Evolutionary conservation across 2,329 filamentous ascomycete species (phyloP).

Genomic region (Phialophora macrospora): DNA sequence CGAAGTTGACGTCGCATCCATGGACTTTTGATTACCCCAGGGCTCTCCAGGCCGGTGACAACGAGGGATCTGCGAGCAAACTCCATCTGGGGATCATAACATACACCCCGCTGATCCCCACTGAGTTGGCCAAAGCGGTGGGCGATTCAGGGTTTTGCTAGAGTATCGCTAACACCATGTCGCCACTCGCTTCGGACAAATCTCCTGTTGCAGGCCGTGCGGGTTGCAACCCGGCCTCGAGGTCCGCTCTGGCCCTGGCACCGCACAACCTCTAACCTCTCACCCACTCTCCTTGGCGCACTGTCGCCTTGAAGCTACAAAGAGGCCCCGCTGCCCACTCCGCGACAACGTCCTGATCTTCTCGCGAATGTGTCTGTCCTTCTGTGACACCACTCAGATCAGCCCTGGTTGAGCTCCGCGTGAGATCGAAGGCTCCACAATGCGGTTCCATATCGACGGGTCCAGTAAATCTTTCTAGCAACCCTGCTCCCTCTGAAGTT

Average conservation of each 20-base stretch:
- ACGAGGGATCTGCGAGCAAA: slow-evolving; percentile 8
- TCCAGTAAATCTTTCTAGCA: slow-evolving; percentile 22
- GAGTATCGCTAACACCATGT: neutral
- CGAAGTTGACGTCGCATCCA: neutral
- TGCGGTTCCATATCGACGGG: slow-evolving; percentile 36
- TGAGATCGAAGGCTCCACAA: slow-evolving; percentile 16
- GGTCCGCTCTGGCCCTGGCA: neutral
- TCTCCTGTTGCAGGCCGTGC: slow-evolving; percentile 14
- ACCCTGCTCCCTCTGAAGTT: too few species aligned
- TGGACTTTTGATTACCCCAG: slow-evolving; percentile 6
- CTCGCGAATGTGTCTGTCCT: slow-evolving; percentile 1
- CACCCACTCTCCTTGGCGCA: slow-evolving; percentile 1
- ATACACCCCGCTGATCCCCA: slow-evolving; percentile 10
- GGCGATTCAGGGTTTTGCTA: neutral
- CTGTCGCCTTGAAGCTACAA: slow-evolving; percentile 23
- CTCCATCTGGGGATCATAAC: slow-evolving; percentile 6
- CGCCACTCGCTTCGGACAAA: slow-evolving; percentile 21
- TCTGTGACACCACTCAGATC: neutral
- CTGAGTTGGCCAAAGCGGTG: slow-evolving; percentile 6
- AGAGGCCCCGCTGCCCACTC: slow-evolving; percentile 23
- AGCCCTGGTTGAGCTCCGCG: neutral
- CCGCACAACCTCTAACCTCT: neutral
- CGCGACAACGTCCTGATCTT: neutral
- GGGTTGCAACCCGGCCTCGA: slow-evolving; percentile 1
- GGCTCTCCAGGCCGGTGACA: neutral